Percentiles rank a stretch among this genome's conserved stretches.
Conservation (phyloP, 805 yeast species). For the Suhomyces pyralidae region DNA sequence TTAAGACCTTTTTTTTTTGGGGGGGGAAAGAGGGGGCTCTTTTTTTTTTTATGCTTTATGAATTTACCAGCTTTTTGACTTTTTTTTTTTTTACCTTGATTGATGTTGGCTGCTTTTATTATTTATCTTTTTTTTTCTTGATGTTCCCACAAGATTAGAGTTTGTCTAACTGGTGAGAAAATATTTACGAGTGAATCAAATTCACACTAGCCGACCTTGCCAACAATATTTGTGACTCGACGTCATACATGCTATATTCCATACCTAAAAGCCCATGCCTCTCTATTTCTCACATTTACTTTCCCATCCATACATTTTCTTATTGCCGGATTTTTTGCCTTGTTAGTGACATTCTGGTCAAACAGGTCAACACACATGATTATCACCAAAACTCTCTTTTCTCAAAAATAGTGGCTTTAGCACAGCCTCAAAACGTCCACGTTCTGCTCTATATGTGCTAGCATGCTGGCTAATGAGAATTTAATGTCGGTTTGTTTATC, state of each 20-base stretch:
- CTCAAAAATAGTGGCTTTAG: not conserved
- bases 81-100: not conserved
- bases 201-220: not conserved
- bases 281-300: not conserved
- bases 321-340: not conserved
- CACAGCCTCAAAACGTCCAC: not conserved
- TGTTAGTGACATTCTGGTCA: not conserved
- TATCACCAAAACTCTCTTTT: not conserved
- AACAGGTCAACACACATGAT: not conserved
- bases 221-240: not conserved
- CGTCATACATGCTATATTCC: not conserved
- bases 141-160: not conserved
- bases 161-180: not conserved
- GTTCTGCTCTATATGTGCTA: not conserved
- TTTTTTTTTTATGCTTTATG: not conserved
- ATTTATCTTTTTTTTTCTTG: not conserved
- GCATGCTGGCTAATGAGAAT: not conserved
- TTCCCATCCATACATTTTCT: not conserved
- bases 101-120: not conserved
- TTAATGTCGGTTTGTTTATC: not conserved
- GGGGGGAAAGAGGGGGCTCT: too few relatives aligned
- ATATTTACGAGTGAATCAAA: not conserved
- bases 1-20: not conserved
- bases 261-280: not conserved
- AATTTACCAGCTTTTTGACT: not conserved